Evolutionary conservation across 805 yeast genomes (phyloP), one percentile per base, ranked within the genome.

Genomic region (Nakazawaea pomicola): DNA sequence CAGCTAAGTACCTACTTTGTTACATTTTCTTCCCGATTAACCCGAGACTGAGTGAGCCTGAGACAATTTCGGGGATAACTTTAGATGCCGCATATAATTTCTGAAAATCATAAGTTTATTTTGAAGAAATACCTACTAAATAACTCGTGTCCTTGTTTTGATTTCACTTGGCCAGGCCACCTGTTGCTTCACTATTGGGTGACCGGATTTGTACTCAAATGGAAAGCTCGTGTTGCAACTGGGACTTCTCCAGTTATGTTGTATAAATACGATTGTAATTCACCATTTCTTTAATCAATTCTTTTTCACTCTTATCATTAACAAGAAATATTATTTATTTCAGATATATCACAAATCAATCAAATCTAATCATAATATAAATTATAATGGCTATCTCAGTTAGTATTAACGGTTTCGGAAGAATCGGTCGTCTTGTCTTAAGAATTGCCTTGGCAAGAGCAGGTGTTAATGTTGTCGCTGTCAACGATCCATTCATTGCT

Each of bases 341-440:
- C 23, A 27, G 17, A 12, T 8, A 20, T 33, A 19, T n/a, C 17
- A 29, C 9, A 29, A n/a, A 29, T n/a, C 8, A 29, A 23, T 24
- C 8, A 17, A 34, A 24, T 18, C 9, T 11, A 36, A 9, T 36
- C 10, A 29, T 15, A 21, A 21, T 21, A 40, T 4, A 18, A 39
- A 28, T 31, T 27, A 37, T n/a, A 57, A 70, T 69, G 76, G 70
- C 74, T 62, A 68, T 71, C 58, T 70, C 63, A 44, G 69, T 79
- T 65, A 81, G 84, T 66, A 78, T 79, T 63, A 78, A 78, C 75
- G 84, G 84, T 57, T 78, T 78, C 75, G 84, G 84, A 60, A 73
- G 84, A 69, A 78, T 78, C 59, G 84, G 84, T 57, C 75, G 84
- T 70, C 69, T 78, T 56, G 84, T 78, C 49, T 61, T 76, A 57